A percentile compares a stretch with the other conserved stretches of the same genome.
Evolutionary conservation across 2,329 filamentous ascomycete genomes (phyloP).

Genomic region (Scolecobasidium constrictum): DNA sequence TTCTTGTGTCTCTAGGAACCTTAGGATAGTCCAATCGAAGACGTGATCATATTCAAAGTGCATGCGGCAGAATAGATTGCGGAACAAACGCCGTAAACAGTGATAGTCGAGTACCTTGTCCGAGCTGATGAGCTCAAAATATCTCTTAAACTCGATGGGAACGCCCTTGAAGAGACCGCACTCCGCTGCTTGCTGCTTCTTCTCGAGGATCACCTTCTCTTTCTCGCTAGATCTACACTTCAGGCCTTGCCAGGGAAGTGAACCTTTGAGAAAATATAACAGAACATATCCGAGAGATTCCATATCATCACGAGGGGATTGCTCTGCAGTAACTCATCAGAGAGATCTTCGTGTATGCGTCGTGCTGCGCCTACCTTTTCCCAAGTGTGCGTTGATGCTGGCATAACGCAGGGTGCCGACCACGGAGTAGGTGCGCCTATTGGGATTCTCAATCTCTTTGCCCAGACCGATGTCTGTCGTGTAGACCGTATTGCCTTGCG

Average conservation of each 20-base stretch:
- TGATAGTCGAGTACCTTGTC: slow-evolving; percentile 11
- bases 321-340: slow-evolving; percentile 14
- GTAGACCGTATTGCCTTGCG: slow-evolving; percentile 98
- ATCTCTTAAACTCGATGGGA: slow-evolving; percentile 12
- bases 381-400: slow-evolving; percentile 16
- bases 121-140: slow-evolving; percentile 11
- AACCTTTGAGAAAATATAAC: slow-evolving; percentile 18
- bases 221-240: slow-evolving; percentile 13
- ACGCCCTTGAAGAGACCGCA: slow-evolving; percentile 9
- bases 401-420: slow-evolving; percentile 15
- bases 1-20: slow-evolving; percentile 11
- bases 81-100: slow-evolving; percentile 13
- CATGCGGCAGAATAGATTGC: slow-evolving; percentile 11
- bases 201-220: slow-evolving; percentile 13
- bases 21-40: slow-evolving; percentile 13
- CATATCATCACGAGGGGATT: slow-evolving; percentile 18
- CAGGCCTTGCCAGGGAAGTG: slow-evolving; percentile 19
- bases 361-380: slow-evolving; percentile 11
- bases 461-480: slow-evolving; percentile 12
- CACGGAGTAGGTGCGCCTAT: slow-evolving; percentile 11
- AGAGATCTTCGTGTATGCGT: slow-evolving; percentile 6
- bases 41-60: slow-evolving; percentile 13
- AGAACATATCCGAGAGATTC: slow-evolving; percentile 19
- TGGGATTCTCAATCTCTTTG: slow-evolving; percentile 10
- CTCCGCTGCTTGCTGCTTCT: slow-evolving; percentile 3